Evolutionary conservation across 176 grass and related monocot genomes (phyloP).

Genomic region (Avena eriantha): DNA sequence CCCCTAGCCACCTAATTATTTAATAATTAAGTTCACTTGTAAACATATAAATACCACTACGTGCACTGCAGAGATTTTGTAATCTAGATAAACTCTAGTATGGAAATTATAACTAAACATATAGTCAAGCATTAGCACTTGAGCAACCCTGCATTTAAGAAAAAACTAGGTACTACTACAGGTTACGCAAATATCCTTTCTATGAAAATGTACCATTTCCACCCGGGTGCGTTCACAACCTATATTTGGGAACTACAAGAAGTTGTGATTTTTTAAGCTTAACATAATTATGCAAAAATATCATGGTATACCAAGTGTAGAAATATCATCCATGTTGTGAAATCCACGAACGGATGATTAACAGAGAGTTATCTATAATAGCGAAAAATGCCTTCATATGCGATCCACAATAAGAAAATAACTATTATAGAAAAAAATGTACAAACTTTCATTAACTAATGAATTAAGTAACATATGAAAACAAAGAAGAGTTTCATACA

Average conservation of each 20-base stretch:
- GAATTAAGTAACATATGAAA: not conserved
- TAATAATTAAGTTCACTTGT: not conserved
- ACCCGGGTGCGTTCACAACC: not conserved
- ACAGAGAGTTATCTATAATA: not conserved
- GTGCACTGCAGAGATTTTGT: not conserved
- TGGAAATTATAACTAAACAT: not conserved
- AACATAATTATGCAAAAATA: not conserved
- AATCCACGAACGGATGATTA: not conserved
- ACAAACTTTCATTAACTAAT: not conserved
- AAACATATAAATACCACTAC: not conserved
- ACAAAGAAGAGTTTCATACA: not conserved
- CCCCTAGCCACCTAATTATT: slow-evolving; percentile 6
- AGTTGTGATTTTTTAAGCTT: too few relatives aligned
- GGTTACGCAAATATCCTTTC: not conserved
- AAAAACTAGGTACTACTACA: not conserved
- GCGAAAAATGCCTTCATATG: not conserved
- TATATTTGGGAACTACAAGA: not conserved
- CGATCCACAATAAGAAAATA: not conserved
- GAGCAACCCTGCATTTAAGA: not conserved
- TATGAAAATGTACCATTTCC: not conserved
- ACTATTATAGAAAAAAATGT: too few relatives aligned
- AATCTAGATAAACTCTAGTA: not conserved
- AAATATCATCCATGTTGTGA: not conserved
- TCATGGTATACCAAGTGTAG: not conserved
- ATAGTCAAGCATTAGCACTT: not conserved